Evolutionary conservation across 441 rosid species (phyloP), one percentile per base, ranked within the genome.

Genomic region (Capsella rubella): DNA sequence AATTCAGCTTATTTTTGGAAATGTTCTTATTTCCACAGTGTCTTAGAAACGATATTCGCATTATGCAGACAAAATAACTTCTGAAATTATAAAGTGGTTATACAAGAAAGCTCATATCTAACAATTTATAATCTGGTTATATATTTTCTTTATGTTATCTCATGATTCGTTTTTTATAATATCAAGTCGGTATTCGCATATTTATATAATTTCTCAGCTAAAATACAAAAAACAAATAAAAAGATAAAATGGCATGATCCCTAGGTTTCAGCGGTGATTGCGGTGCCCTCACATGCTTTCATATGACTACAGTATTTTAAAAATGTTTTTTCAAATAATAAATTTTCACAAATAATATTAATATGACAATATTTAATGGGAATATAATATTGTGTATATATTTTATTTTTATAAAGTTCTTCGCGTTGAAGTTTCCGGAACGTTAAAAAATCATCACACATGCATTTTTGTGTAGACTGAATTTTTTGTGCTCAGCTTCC

Each of bases 201-300:
- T 27, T 21, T 55, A 46, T 73, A 65, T 56, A 49, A 34, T 49
- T 50, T 58, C 3, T 1, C 1, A 49, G 47, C 61, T 57, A 50
- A 58, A 66, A 66, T 11, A 8, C 25, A 57, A 61, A 57, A 61
- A 47, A 55, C 4, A 45, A 13, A 61, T 3, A 32, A 43, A 45
- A 3, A 75, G n/a, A 56, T 52, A 27, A 25, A 63, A 31, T 47
- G 67, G 63, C 67, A 70, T 64, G 56, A 64, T 56, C 72, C 67
- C 47, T 55, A 64, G 67, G 61, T 32, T 18, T 37, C 62, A 76
- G 76, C 80, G 80, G 80, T 52, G 72, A 59, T 71, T 50, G 76
- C 76, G 80, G 80, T 77, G 57, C 63, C 67, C 32, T 71, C 80
- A 71, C 76, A 77, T 77, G 80, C 56, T 64, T 71, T 71, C 63